Evolutionary conservation across 108 stramenopile species (phyloP).

Genomic region (Skeletonema menzelii): DNA sequence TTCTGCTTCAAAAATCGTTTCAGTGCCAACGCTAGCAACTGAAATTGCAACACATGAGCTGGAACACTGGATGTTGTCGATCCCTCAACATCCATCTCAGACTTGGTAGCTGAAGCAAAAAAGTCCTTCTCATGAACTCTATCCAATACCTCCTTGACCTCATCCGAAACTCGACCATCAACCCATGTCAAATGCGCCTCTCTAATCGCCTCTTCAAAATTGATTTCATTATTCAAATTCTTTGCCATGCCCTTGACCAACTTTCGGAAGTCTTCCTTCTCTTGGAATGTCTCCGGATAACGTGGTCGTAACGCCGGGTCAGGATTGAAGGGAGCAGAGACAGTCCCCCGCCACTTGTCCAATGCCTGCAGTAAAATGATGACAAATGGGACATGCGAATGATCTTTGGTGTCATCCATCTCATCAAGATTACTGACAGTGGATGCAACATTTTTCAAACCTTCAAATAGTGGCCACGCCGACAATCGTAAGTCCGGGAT

Average conservation of each 20-base stretch:
- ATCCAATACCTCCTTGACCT: conserved; percentile 49
- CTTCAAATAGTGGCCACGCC: conserved; percentile 49
- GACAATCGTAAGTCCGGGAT: conserved; percentile 79
- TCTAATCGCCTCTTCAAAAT: conserved; percentile 84
- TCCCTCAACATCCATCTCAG: conserved; percentile 22
- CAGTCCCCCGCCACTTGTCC: conserved; percentile 48
- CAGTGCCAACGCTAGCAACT: conserved; percentile 51
- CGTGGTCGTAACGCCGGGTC: not conserved
- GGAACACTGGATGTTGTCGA: conserved; percentile 10
- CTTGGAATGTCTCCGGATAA: conserved; percentile 59
- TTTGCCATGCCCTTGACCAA: conserved; percentile 56
- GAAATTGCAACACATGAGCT: conserved; percentile 28
- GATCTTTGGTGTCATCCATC: conserved; percentile 55
- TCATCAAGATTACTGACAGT: conserved; percentile 46
- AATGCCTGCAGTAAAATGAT: conserved; percentile 66
- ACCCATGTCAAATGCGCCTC: conserved; percentile 87
- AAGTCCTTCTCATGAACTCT: conserved; percentile 30
- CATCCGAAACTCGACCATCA: conserved; percentile 51
- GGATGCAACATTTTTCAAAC: conserved; percentile 33
- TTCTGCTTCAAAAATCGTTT: conserved; percentile 51
- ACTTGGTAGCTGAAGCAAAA: not conserved
- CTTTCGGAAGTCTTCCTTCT: conserved; percentile 83
- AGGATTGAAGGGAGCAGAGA: conserved; percentile 16
- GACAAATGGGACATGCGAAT: conserved; percentile 88
- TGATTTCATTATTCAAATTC: conserved; percentile 71